Evolutionary conservation across 2,329 filamentous ascomycete genomes (phyloP).

Genomic region (Aspergillus costaricaensis): DNA sequence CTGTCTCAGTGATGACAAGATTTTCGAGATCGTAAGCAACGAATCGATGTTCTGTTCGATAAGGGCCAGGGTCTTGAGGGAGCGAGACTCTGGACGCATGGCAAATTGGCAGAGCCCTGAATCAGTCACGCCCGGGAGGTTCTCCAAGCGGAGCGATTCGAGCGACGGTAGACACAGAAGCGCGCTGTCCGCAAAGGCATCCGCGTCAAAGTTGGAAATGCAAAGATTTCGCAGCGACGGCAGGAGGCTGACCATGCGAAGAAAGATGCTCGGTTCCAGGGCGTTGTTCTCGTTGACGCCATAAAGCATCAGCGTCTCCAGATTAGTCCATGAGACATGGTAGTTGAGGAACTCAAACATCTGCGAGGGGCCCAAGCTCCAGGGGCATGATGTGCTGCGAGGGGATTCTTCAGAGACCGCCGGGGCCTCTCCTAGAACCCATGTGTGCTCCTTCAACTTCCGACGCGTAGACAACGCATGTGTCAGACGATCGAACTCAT

Average conservation of each 20-base stretch:
- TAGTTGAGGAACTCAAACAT: slow-evolving; percentile 56
- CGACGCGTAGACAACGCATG: slow-evolving; percentile 58
- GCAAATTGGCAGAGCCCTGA: slow-evolving; percentile 56
- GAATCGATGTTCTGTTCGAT: slow-evolving; percentile 57
- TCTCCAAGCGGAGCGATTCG: slow-evolving; percentile 57
- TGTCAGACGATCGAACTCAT: slow-evolving; percentile 57
- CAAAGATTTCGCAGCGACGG: slow-evolving; percentile 56
- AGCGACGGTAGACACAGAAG: slow-evolving; percentile 56
- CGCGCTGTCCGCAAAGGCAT: slow-evolving; percentile 58
- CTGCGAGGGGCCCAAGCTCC: slow-evolving; percentile 53
- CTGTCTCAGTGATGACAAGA: slow-evolving; percentile 50
- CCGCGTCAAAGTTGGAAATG: slow-evolving; percentile 55
- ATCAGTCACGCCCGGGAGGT: slow-evolving; percentile 58
- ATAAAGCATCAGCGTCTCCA: slow-evolving; percentile 58
- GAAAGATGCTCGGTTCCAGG: slow-evolving; percentile 57
- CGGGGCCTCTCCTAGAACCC: slow-evolving; percentile 54
- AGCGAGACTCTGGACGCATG: slow-evolving; percentile 47
- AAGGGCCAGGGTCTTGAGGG: slow-evolving; percentile 52
- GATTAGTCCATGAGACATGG: slow-evolving; percentile 53
- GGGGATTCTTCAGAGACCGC: slow-evolving; percentile 43
- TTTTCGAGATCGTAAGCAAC: slow-evolving; percentile 54
- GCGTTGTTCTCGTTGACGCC: slow-evolving; percentile 46
- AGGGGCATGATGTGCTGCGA: slow-evolving; percentile 37
- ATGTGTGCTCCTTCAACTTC: slow-evolving; percentile 57
- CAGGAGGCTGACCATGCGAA: slow-evolving; percentile 56